Evolutionary conservation across 441 rosid genomes (phyloP), one percentile per base, ranked within the genome.

Genomic region (Hura crepitans): DNA sequence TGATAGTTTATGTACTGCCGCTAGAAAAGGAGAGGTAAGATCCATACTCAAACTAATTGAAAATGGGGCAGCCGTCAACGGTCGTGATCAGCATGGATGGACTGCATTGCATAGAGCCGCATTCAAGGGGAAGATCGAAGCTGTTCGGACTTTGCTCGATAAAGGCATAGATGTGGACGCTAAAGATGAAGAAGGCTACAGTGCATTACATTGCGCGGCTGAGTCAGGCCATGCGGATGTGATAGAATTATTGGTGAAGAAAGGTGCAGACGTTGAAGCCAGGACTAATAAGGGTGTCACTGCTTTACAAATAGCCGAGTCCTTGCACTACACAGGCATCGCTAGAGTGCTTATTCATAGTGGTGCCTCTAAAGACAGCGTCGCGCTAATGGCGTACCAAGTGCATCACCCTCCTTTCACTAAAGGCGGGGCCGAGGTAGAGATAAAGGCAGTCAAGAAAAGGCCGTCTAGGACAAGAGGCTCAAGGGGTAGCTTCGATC

Each of bases 21-120:
- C 89, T 5, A 62, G 88, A 15, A 86, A 80, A 63, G 93, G 93
- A 3, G 90, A 85, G 25, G 68, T 59, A n/a, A 79, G 80, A 53
- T 56, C 62, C 2, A 74, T 86, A 37, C 71, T 62, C 22, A 77
- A 72, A 57, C 61, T 85, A 54, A 65, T 85, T 0, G 85, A 86
- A 68, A 72, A 66, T 28, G 90, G 90, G 5, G 93, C 90, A 0
- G 53, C 72, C 0, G 78, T 86, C 45, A 85, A 81, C 9, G 88
- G 88, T 4, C 68, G 79, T 8, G 93, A 88, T 71, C 89, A 83
- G 46, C 82, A 85, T 39, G 91, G 93, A 42, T 88, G 90, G 93
- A 88, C 89, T 0, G 87, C 91, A 0, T 74, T 88, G 57, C 91
- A 88, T 37, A 79, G 91, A 59, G 88, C 93, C 0, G 77, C 87